Conservation (phyloP, 2,329 filamentous ascomycete genomes). For the Beauveria rudraprayagi region DNA sequence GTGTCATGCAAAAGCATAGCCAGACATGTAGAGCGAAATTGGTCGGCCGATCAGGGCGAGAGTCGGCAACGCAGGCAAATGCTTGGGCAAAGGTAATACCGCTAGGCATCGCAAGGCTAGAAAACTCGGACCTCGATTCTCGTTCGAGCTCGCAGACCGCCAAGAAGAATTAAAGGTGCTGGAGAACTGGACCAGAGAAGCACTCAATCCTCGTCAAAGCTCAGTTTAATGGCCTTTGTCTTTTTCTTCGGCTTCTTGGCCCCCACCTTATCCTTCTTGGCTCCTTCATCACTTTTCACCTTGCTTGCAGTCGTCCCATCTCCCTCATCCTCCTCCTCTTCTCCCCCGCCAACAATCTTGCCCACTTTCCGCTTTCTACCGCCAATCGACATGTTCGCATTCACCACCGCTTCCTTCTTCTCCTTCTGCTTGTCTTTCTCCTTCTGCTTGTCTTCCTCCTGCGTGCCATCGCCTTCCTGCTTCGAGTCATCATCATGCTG, state of each 20-base stretch:
- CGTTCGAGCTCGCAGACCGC: too few relatives aligned
- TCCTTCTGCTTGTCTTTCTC: constrained; percentile 18
- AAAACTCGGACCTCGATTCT: too few relatives aligned
- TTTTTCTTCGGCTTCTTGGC: constrained; percentile 40
- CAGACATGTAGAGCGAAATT: too few relatives aligned
- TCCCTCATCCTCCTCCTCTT: constrained; percentile 12
- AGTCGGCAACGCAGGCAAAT: too few relatives aligned
- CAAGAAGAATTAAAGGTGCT: too few relatives aligned
- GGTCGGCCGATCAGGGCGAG: too few relatives aligned
- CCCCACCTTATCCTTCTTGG: constrained; percentile 16
- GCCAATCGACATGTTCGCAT: constrained; percentile 24
- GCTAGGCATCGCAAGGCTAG: too few relatives aligned
- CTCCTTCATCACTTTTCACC: constrained; percentile 15
- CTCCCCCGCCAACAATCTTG: constrained; percentile 36
- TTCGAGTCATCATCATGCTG: constrained; percentile 10
- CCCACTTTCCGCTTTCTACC: constrained; percentile 49
- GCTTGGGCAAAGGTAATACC: too few relatives aligned
- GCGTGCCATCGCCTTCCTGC: constrained; percentile 12
- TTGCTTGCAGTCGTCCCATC: constrained; percentile 21
- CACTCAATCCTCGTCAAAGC: constrained; percentile 52
- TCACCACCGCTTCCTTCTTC: constrained; percentile 17
- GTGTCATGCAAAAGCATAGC: too few relatives aligned
- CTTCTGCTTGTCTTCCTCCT: constrained; percentile 20
- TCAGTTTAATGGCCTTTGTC: constrained; percentile 58
- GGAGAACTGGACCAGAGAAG: too few relatives aligned